Evolutionary conservation across 805 yeast species (phyloP).

Genomic region (Ascoidea asiatica): DNA sequence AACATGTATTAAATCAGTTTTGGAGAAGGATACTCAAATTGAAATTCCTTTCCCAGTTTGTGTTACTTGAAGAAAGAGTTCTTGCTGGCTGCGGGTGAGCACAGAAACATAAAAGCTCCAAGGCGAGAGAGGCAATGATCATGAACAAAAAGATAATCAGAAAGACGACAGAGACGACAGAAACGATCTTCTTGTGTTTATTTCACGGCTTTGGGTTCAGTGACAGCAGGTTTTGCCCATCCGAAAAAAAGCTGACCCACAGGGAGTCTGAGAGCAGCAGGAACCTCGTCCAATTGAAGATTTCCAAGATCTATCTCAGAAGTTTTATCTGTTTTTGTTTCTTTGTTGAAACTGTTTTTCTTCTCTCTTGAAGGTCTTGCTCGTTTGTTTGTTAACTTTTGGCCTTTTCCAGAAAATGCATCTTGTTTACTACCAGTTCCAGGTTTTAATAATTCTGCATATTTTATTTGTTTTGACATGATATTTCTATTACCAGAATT

Average conservation of each 20-base stretch:
- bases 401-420: constrained; percentile 48
- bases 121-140: too few relatives aligned
- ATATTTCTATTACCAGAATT: constrained; percentile 16
- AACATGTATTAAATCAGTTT: too few relatives aligned
- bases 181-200: too few relatives aligned
- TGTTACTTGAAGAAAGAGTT: too few relatives aligned
- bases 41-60: too few relatives aligned
- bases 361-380: constrained; percentile 25
- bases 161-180: too few relatives aligned
- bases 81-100: too few relatives aligned
- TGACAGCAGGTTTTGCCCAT: constrained; percentile 41
- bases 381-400: constrained; percentile 40
- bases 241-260: constrained; percentile 89
- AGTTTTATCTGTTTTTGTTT: constrained; percentile 2
- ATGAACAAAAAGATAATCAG: too few relatives aligned
- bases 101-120: too few relatives aligned
- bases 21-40: too few relatives aligned
- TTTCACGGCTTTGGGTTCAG: too few relatives aligned
- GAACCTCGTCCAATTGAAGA: constrained; percentile 43
- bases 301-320: constrained; percentile 22
- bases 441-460: constrained; percentile 10
- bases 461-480: constrained; percentile 31
- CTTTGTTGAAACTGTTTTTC: constrained; percentile 3
- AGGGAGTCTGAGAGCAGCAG: constrained; percentile 63
- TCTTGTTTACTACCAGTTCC: constrained; percentile 9